Conservation (phyloP, 495 filamentous ascomycete species). For the Polyplosphaeria fusca region DNA sequence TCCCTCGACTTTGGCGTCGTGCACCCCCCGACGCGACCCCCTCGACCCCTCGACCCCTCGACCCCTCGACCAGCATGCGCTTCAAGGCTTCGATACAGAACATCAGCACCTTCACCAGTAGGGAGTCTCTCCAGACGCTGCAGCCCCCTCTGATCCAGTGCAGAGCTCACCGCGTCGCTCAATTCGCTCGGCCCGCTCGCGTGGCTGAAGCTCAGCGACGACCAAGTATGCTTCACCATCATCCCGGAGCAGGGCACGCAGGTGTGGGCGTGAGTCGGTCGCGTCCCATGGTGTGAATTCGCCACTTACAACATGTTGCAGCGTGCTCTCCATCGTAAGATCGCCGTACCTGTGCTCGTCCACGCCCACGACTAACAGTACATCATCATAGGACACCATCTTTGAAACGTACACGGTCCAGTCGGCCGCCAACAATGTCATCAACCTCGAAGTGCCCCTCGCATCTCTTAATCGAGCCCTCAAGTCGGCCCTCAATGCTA, state of each 20-base stretch:
- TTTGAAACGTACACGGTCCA: conserved; percentile 87
- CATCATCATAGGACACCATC: conserved; percentile 64
- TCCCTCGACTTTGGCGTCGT: too few species aligned
- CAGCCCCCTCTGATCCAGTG: neutral
- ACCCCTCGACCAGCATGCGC: conserved; percentile 42
- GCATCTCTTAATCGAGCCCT: conserved; percentile 77
- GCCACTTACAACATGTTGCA: conserved; percentile 15
- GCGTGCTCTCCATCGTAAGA: conserved; percentile 42
- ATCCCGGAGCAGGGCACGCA: conserved; percentile 90
- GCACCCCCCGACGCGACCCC: too few species aligned
- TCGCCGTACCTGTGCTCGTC: conserved; percentile 7
- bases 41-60: too few species aligned
- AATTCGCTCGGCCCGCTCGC: conserved; percentile 85
- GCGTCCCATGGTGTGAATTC: neutral
- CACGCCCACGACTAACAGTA: neutral
- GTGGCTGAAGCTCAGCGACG: conserved; percentile 85
- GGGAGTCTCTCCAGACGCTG: conserved; percentile 18
- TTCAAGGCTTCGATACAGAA: conserved; percentile 60
- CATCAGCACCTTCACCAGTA: conserved; percentile 80
- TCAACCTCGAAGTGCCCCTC: conserved; percentile 93
- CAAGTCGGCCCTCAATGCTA: conserved; percentile 72
- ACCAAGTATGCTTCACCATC: conserved; percentile 87
- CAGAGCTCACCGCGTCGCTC: conserved; percentile 82
- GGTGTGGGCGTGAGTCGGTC: conserved; percentile 83
- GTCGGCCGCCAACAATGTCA: conserved; percentile 77